These are phyloP conservation scores for Tricholoma flavovirens DNA, from an alignment of 768 basidiomycete genomes.

Conservation along the genomic window DNA sequence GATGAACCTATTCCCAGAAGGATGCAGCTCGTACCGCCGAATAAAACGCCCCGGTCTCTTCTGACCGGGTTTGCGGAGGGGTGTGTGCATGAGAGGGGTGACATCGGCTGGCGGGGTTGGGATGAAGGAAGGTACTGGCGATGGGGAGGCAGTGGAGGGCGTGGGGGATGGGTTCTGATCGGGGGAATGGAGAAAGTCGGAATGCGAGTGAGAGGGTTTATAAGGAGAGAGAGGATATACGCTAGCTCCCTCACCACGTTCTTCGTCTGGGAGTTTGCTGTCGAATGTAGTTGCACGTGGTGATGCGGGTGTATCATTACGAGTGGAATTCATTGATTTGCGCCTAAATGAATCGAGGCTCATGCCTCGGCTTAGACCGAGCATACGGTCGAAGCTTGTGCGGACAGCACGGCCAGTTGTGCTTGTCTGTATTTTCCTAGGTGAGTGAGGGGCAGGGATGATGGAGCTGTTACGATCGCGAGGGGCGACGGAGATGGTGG, in stretches of 20 bases:
- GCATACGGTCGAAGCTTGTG: constrained; percentile 56
- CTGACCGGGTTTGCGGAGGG: constrained; percentile 25
- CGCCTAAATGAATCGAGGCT: constrained; percentile 47
- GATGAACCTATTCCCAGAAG: constrained; percentile 74
- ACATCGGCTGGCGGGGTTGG: constrained; percentile 11
- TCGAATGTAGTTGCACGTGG: constrained; percentile 1
- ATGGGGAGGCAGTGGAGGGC: constrained; percentile 15
- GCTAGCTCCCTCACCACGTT: constrained; percentile 16
- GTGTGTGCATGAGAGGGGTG: constrained; percentile 30
- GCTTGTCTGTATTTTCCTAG: neutral
- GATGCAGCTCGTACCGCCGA: constrained; percentile 59
- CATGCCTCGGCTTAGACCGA: constrained; percentile 44
- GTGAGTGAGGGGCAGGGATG: constrained; percentile 11
- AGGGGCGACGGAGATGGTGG: constrained; percentile 15
- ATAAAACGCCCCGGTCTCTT: constrained; percentile 29
- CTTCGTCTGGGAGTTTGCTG: constrained; percentile 25
- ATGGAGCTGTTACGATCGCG: constrained; percentile 4
- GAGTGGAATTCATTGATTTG: constrained; percentile 3
- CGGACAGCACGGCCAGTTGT: constrained; percentile 33
- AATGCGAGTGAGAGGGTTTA: constrained; percentile 27
- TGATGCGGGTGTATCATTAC: constrained; percentile 7
- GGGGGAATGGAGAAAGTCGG: constrained; percentile 23
- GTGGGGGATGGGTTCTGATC: constrained; percentile 9
- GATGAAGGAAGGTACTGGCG: constrained; percentile 14
- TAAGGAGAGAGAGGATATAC: neutral